Evolutionary conservation across 768 basidiomycete genomes (phyloP), one percentile per base, ranked within the genome.

Genomic region (Trametes elegans): DNA sequence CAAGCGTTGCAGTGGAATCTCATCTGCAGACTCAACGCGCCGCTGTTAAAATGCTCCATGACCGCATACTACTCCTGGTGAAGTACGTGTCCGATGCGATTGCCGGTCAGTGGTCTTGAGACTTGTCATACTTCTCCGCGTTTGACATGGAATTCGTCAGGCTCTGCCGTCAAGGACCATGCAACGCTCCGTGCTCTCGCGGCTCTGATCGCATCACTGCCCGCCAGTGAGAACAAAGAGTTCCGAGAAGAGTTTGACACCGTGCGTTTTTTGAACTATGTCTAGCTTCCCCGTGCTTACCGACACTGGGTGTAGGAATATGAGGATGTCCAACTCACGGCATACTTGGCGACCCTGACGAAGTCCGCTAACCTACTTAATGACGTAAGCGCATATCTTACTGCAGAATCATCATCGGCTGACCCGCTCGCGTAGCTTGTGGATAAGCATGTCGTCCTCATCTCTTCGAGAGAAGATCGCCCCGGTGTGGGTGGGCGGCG

Each of bases 31-130:
- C 94, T 2, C 95, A 98, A 71, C 80, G 94, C 59, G 92, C 94
- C 44, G 97, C 97, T 10, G 87, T 99, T 49, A 88, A 93, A 68
- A 98, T 98, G 97, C 79, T 99, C 49, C 86, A 94, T 64, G 93
- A 97, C 61, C 84, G 97, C 44, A 90, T 98, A 44, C 60, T 85
- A 44, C 74, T 95, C 6, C 80, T 99, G 8, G 84, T 93, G n/a
- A 81, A 86, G 68, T 98, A 99, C 70, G 84, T 98, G 29, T 71
- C 80, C 3, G 83, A 83, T 21, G 88, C 88, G 16, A 77, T 91
- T 43, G 78, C 84, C 68, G 88, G 93, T 89, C 62, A 35, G 78
- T 59, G 11, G n/a, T 41, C 45, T 38, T 23, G 39, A 27, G 19
- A 26, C 42, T n/a, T n/a, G n/a, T n/a, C n/a, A n/a, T n/a, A n/a